A percentile compares a stretch with the other conserved stretches of the same genome.
These are phyloP conservation scores for Ophidiomyces ophidiicola DNA, from an alignment of 2,329 filamentous ascomycete species.

Conservation along the genomic window DNA sequence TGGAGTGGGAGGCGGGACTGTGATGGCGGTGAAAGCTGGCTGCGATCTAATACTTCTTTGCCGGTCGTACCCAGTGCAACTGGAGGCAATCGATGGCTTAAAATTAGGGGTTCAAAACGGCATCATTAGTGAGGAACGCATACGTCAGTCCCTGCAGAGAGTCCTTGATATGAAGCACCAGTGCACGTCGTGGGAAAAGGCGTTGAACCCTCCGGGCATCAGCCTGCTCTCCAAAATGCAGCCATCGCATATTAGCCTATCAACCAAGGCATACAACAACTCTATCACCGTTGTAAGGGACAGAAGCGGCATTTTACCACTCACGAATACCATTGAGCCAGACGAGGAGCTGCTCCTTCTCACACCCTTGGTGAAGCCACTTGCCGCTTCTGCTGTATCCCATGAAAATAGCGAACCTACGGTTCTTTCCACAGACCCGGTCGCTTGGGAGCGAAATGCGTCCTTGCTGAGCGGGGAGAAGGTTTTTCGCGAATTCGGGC, in stretches of 20 bases:
- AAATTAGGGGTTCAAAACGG: slow-evolving; percentile 83
- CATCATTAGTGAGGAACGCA: slow-evolving; percentile 68
- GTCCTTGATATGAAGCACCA: slow-evolving; percentile 69
- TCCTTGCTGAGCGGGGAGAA: slow-evolving; percentile 81
- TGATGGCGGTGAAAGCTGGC: slow-evolving; percentile 94
- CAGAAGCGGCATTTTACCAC: slow-evolving; percentile 69
- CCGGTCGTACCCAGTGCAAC: slow-evolving; percentile 73
- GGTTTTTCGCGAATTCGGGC: slow-evolving; percentile 80
- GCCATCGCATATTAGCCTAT: slow-evolving; percentile 66
- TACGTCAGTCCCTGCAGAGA: slow-evolving; percentile 66
- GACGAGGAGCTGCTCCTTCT: slow-evolving; percentile 82
- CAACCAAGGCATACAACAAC: slow-evolving; percentile 74
- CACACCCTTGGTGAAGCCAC: slow-evolving; percentile 77
- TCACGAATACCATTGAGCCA: slow-evolving; percentile 67
- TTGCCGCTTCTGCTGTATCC: slow-evolving; percentile 79
- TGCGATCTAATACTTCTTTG: slow-evolving; percentile 87
- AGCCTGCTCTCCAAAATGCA: slow-evolving; percentile 67
- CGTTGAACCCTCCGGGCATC: slow-evolving; percentile 73
- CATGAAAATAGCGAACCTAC: slow-evolving; percentile 37
- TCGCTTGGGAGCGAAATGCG: slow-evolving; percentile 44
- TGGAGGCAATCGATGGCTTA: slow-evolving; percentile 81
- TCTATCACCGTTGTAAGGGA: slow-evolving; percentile 90
- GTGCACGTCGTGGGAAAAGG: slow-evolving; percentile 83
- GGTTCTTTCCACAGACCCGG: slow-evolving; percentile 41
- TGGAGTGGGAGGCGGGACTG: slow-evolving; percentile 88